A percentile compares a stretch with the other conserved stretches of the same genome.
Conservation (phyloP, 345 rosid genomes). For the Eutrema yunnanense region DNA sequence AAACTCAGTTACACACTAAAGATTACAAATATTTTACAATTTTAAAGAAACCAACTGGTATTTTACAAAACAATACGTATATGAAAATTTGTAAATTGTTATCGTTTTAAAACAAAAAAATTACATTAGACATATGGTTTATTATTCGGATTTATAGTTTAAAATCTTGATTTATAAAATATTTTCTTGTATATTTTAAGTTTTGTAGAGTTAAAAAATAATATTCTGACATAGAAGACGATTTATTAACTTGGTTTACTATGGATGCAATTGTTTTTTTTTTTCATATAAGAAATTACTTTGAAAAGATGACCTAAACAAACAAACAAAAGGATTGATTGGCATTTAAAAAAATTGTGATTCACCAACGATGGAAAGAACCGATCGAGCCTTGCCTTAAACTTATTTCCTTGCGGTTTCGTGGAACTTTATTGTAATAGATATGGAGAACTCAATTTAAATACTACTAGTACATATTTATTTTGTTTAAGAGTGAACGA, state of each 20-base stretch:
- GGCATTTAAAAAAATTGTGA: background rate
- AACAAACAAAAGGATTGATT: background rate
- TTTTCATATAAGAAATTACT: background rate
- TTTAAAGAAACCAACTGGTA: background rate
- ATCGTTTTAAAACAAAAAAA: too few relatives aligned
- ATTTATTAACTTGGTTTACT: background rate
- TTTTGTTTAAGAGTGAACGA: background rate
- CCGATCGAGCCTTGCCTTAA: background rate
- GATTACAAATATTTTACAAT: background rate
- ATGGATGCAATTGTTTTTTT: background rate
- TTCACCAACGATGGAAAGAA: background rate
- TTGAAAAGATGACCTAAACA: background rate
- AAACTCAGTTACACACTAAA: too few relatives aligned
- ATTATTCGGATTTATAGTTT: too few relatives aligned
- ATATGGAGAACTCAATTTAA: background rate
- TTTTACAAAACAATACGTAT: too few relatives aligned
- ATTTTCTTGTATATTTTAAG: too few relatives aligned
- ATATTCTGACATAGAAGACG: background rate
- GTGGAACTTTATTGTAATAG: background rate
- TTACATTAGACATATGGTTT: too few relatives aligned
- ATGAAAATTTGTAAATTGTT: too few relatives aligned
- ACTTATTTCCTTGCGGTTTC: background rate
- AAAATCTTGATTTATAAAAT: too few relatives aligned
- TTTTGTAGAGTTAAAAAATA: background rate
- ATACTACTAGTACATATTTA: background rate